Evolutionary conservation across 306 rosid genomes (phyloP).

Genomic region (Macrotyloma uniflorum): DNA sequence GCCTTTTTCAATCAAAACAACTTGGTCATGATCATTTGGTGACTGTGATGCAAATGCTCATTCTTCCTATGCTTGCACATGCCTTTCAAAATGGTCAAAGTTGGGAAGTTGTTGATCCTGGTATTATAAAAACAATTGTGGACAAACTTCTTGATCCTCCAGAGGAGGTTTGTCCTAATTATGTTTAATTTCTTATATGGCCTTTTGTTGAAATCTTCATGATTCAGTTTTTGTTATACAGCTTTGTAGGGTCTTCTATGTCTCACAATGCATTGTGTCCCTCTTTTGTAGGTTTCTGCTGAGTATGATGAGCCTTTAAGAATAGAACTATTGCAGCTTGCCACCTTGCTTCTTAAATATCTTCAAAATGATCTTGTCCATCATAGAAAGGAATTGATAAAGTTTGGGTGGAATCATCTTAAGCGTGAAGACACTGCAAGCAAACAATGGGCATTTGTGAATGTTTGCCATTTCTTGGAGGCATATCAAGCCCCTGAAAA

Average conservation of each 20-base stretch:
- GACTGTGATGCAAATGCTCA: slow-evolving; percentile 96
- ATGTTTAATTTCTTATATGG: not conserved
- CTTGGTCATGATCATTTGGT: slow-evolving; percentile 93
- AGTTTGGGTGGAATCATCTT: slow-evolving; percentile 99
- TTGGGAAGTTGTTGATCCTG: slow-evolving; percentile 97
- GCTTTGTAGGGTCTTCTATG: not conserved
- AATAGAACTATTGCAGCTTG: slow-evolving; percentile 95
- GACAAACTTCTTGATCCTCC: slow-evolving; percentile 99
- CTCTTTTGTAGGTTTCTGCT: slow-evolving; percentile 82
- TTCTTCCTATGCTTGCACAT: slow-evolving; percentile 99
- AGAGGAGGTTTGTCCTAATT: slow-evolving; percentile 72
- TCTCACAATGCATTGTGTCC: slow-evolving; percentile 33
- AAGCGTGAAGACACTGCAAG: slow-evolving; percentile 99
- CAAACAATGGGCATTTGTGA: slow-evolving; percentile 99
- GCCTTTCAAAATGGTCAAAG: slow-evolving; percentile 96
- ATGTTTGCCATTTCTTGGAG: slow-evolving; percentile 99
- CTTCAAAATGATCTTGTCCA: slow-evolving; percentile 96
- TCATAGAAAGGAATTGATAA: slow-evolving; percentile 96
- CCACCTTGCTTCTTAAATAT: slow-evolving; percentile 95
- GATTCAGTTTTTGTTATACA: not conserved
- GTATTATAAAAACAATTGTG: slow-evolving; percentile 85
- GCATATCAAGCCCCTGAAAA: slow-evolving; percentile 99
- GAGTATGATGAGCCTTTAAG: slow-evolving; percentile 96
- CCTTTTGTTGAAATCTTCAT: slow-evolving; percentile 12
- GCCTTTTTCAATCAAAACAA: slow-evolving; percentile 88